Evolutionary conservation across 495 filamentous ascomycete genomes (phyloP).

Genomic region (Aspergillus biplanus): DNA sequence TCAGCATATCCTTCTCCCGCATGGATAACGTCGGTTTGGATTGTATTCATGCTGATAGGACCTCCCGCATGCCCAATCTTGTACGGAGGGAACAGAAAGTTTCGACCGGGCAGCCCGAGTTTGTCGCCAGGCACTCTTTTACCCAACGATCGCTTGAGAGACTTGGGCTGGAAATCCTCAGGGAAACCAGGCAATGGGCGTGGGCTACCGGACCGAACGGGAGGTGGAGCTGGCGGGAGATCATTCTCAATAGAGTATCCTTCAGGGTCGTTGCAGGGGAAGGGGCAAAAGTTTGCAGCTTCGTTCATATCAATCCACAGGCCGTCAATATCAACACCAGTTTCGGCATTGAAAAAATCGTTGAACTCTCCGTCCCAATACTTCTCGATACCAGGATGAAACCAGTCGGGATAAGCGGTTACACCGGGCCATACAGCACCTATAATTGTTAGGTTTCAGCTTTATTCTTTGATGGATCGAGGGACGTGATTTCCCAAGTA

Average conservation of each 20-base stretch:
- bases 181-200: slow-evolving; percentile 73
- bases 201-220: slow-evolving; percentile 61
- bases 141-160: slow-evolving; percentile 21
- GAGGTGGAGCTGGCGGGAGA: slow-evolving; percentile 67
- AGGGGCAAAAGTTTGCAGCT: slow-evolving; percentile 71
- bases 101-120: slow-evolving; percentile 61
- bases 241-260: slow-evolving; percentile 53
- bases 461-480: neutral
- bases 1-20: slow-evolving; percentile 65
- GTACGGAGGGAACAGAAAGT: slow-evolving; percentile 76
- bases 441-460: slow-evolving; percentile 20
- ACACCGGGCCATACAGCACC: slow-evolving; percentile 85
- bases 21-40: slow-evolving; percentile 75
- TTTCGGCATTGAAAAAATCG: slow-evolving; percentile 65
- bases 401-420: slow-evolving; percentile 85
- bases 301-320: slow-evolving; percentile 92
- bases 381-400: slow-evolving; percentile 62
- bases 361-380: slow-evolving; percentile 79
- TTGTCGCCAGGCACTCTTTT: slow-evolving; percentile 24
- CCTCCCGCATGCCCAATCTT: slow-evolving; percentile 73
- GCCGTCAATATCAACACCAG: slow-evolving; percentile 80
- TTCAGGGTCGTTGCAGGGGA: slow-evolving; percentile 70
- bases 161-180: slow-evolving; percentile 65
- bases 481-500: neutral
- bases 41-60: slow-evolving; percentile 71